Evolutionary conservation across 2,329 filamentous ascomycete species (phyloP), one percentile per base, ranked within the genome.

Genomic region (Lachnellula occidentalis): DNA sequence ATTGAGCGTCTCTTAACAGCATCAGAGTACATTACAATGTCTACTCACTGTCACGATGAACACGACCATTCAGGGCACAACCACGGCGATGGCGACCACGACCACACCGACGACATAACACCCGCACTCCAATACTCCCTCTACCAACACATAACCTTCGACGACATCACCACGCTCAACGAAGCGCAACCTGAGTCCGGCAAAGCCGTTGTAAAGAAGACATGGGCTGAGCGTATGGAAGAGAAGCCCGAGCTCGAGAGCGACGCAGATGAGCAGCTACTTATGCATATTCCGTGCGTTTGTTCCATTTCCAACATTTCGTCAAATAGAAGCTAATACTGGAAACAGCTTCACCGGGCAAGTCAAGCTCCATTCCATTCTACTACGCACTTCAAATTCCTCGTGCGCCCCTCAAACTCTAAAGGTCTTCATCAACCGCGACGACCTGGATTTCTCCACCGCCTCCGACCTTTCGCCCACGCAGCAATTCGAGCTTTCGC

Each of bases 111-210:
- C 75, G 92, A 97, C 75, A 83, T 96, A 65, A 92, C 89, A 1
- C 94, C 94, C 0, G 92, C 92, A 1, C 78, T 96, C 15, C 92
- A 97, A 72, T 87, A 86, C 65, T 90, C 91, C 42, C 84, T 99
- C 36, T 97, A 96, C 76, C 84, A 89, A 61, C 88, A 96, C 70
- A 91, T 99, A 72, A 83, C 92, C 70, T 96, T 97, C 73, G 86
- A 90, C 72, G 81, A 85, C 27, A 85, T 99, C 59, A 82, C 78
- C 37, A 94, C 92, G 0, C 75, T 96, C 52, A 99, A 99, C 71
- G 94, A 97, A 73, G 77, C 83, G 11, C 70, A 73, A 14, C 74
- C 83, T 7, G 81, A 85, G 56, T 80, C 85, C 0, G 94, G 92
- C 17, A 81, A 82, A 62, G 82, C 81, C 1, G 80, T 97, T 31